phyloP scores from a whole-genome alignment of 768 basidiomycete genomes.

The Leccinum subgranulosum region DNA sequence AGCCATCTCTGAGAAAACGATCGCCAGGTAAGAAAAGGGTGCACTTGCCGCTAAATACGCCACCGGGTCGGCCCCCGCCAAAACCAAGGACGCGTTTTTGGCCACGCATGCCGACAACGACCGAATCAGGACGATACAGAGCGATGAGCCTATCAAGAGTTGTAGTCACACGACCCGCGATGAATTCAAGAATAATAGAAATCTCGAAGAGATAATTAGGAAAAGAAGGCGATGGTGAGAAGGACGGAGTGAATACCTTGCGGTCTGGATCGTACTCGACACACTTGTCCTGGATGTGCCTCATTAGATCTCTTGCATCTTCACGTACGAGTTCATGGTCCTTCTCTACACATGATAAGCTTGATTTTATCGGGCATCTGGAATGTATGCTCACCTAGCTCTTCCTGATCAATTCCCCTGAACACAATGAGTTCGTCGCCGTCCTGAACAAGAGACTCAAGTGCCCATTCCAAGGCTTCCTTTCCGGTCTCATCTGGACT shows the following conservation, averaged over 20 bases:
- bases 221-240: neutral
- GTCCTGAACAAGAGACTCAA: slow-evolving; percentile 79
- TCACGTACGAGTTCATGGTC: slow-evolving; percentile 77
- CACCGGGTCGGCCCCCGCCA: slow-evolving; percentile 27
- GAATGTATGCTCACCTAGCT: slow-evolving; percentile 52
- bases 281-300: slow-evolving; percentile 74
- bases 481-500: slow-evolving; percentile 85
- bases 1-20: slow-evolving; percentile 9
- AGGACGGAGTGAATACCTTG: slow-evolving; percentile 47
- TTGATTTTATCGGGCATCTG: neutral
- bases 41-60: slow-evolving; percentile 25
- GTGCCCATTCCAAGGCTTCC: slow-evolving; percentile 90
- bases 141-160: slow-evolving; percentile 92
- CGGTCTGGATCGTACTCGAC: slow-evolving; percentile 74
- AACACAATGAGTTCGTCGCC: slow-evolving; percentile 93
- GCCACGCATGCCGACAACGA: slow-evolving; percentile 91
- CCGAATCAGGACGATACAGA: slow-evolving; percentile 85
- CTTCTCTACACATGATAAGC: slow-evolving; percentile 46
- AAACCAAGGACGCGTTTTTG: slow-evolving; percentile 50
- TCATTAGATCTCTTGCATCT: slow-evolving; percentile 83
- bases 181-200: slow-evolving; percentile 89
- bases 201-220: slow-evolving; percentile 43
- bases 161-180: slow-evolving; percentile 86
- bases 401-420: slow-evolving; percentile 86
- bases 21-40: neutral